Base-by-base conservation (phyloP, 148 eudicot species). In the Vaccinium myrtillus region DNA sequence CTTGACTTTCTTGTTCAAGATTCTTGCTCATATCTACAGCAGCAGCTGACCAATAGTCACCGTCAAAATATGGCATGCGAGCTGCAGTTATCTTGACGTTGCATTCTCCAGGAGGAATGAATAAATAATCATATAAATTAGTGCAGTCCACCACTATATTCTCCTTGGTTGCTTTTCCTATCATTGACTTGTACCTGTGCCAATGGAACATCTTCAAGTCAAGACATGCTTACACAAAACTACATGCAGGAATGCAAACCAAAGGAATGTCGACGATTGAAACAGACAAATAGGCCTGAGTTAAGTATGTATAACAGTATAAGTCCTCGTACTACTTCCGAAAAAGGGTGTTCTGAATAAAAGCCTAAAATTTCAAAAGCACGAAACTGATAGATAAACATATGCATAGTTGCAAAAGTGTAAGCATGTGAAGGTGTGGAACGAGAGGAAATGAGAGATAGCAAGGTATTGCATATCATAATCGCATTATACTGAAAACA, bases 1-100 rank as follows among this genome's bases (percentile, higher is more conserved):
- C 89, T 67, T 75, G 87, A 77, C 85, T 88, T 80, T 90, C 93
- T 78, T 86, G 84, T 74, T 91, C 94, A 59, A 93, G 91, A 16
- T 90, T 89, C 53, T 82, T 88, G 15, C 90, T 88, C 88, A 93
- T 87, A 61, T 84, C 87, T 80, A 92, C 93, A 84, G 92, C 93
- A 88, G 91, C 91, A 86, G 87, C 81, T 59, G 96, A 90, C 98
- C 96, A 96, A 84, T 92, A 96, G 86, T 90, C 95, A 74, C 98
- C 98, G 75, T 96, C 98, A 88, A 95, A 94, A 88, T 93, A 96
- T 75, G 98, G 98, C 83, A 96, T 87, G 83, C 93, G 94, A 69
- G 97, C 95, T 56, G 94, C 93, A 39, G 96, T 94, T 78, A 94
- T 90, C 87, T 92, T 94, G 85, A 85, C 83, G 76, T 86, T 92